Conservation (phyloP, 805 yeast species). For the Pachysolen tannophilus region DNA sequence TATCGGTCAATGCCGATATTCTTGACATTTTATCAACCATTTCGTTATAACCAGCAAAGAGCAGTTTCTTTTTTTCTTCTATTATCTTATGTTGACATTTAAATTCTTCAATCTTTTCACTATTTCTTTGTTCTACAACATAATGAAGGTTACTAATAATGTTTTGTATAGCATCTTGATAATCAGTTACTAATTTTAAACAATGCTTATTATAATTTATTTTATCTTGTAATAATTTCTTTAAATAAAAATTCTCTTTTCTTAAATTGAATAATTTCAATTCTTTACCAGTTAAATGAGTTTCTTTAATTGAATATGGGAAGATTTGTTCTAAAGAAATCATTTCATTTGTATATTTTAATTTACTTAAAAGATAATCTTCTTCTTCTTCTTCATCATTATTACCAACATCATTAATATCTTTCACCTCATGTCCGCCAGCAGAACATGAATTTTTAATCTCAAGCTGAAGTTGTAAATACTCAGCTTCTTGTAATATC, state of each 20-base stretch:
- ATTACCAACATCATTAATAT: neutral
- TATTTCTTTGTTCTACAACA: neutral
- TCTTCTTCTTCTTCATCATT: neutral
- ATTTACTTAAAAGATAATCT: neutral
- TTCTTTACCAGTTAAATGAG: neutral
- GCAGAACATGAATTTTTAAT: neutral
- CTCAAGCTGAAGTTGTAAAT: constrained; percentile 1
- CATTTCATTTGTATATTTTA: neutral
- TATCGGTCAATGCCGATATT: no score
- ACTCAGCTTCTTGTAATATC: constrained; percentile 6
- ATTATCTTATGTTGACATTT: neutral
- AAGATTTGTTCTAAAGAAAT: neutral
- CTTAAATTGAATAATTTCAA: neutral
- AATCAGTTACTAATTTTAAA: constrained; percentile 6
- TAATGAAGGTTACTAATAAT: constrained; percentile 6
- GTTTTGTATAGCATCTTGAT: constrained; percentile 6
- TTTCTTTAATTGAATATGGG: neutral
- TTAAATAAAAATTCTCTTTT: constrained; percentile 1
- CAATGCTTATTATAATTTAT: constrained; percentile 6
- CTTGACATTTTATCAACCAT: neutral
- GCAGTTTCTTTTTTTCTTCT: no score
- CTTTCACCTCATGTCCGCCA: neutral
- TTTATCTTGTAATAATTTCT: constrained; percentile 3
- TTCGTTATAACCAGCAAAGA: no score
- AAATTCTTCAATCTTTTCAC: constrained; percentile 1